Percentiles rank a stretch among this genome's conserved stretches.
Conservation (phyloP, 1,139 yeast species). For the Blastobotrys petasosporus region DNA sequence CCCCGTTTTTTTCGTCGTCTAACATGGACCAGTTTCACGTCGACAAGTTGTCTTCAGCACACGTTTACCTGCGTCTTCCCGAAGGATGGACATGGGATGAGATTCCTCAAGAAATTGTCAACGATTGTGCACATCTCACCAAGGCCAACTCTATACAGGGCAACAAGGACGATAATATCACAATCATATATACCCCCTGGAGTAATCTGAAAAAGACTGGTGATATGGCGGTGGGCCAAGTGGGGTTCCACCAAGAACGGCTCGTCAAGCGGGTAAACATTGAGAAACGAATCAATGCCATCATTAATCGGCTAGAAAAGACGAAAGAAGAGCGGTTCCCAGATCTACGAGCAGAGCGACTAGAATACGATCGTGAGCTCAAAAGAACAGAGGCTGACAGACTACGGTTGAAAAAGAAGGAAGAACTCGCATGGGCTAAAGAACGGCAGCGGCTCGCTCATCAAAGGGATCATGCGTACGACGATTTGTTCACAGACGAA, state of each 20-base stretch:
- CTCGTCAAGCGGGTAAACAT: conserved; percentile 53
- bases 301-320: conserved; percentile 60
- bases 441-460: conserved; percentile 31
- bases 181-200: conserved; percentile 74
- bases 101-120: conserved; percentile 48
- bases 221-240: conserved; percentile 81
- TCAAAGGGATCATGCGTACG: conserved; percentile 45
- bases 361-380: conserved; percentile 36
- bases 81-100: conserved; percentile 41
- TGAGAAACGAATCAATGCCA: conserved; percentile 53
- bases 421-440: conserved; percentile 27
- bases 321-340: conserved; percentile 57
- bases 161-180: conserved; percentile 62
- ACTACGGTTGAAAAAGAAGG: conserved; percentile 32
- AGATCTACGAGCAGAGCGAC: conserved; percentile 39
- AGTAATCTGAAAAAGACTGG: conserved; percentile 64
- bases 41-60: conserved; percentile 75
- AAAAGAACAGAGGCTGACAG: conserved; percentile 32
- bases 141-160: conserved; percentile 79
- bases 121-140: conserved; percentile 67
- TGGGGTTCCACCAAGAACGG: conserved; percentile 57
- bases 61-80: conserved; percentile 60
- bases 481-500: conserved; percentile 50
- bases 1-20: neutral
- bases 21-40: conserved; percentile 51